Evolutionary conservation across 140 eudicot species (phyloP).

Genomic region (Flaveria floridana): DNA sequence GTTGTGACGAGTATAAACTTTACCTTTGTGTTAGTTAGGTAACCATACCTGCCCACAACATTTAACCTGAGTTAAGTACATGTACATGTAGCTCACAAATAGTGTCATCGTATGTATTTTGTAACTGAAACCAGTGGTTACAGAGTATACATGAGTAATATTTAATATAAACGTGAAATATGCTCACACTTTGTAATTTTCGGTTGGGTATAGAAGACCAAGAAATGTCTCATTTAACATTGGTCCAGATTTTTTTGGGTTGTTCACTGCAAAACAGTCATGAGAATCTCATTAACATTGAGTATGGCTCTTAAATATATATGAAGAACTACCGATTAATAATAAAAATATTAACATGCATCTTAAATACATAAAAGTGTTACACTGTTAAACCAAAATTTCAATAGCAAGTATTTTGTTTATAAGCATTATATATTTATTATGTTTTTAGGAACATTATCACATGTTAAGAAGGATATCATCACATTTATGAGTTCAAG

Average conservation of each 20-base stretch:
- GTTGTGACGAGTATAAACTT: constrained; percentile 96
- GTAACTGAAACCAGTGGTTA: background rate
- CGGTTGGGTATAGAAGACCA: constrained; percentile 92
- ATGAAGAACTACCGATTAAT: background rate
- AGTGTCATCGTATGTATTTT: constrained; percentile 21
- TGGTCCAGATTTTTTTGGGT: constrained; percentile 94
- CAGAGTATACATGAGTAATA: background rate
- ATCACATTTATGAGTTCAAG: background rate
- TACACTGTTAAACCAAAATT: too few species aligned
- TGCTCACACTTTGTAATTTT: constrained; percentile 93
- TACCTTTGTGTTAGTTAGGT: constrained; percentile 93
- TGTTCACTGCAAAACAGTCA: constrained; percentile 67
- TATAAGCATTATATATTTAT: background rate
- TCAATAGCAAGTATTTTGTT: background rate
- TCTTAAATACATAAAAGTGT: too few species aligned
- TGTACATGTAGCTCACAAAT: background rate
- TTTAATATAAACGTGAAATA: constrained; percentile 4
- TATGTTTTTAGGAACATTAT: background rate
- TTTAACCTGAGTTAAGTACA: constrained; percentile 27
- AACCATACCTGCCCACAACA: constrained; percentile 73
- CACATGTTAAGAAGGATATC: background rate
- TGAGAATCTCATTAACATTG: constrained; percentile 20
- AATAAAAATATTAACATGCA: too few species aligned
- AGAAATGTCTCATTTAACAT: constrained; percentile 94
- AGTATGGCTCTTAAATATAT: background rate